Base-by-base conservation (phyloP, 1,284 basidiomycete species). In the Singerocomus inundabilis region DNA sequence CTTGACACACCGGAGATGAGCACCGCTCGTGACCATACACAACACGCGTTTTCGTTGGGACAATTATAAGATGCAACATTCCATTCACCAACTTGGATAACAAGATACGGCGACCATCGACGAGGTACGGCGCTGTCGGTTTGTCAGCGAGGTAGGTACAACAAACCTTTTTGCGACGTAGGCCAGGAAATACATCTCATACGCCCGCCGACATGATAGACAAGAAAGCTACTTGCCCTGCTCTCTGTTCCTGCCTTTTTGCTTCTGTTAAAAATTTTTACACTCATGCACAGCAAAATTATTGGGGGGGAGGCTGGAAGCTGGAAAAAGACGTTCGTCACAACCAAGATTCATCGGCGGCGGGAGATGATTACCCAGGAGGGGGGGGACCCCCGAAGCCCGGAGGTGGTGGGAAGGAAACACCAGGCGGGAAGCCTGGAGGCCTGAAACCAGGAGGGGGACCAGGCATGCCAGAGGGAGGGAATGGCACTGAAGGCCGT, bases 361-460 rank as follows among this genome's bases (percentile, higher is more conserved):
- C 50, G 25, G 34, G 35, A 38, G 52, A 40, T 28, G 70, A 81
- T 74, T 70, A 94, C 91, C 92, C 91, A 66, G 91, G 90, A 60
- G 78, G 77, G 64, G 91, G 90, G 55, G 88, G 87, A 6, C 85
- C 88, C 54, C 73, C 79, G 65, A 90, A 90, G 9, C 88, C 88
- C 46, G 87, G 85, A 46, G 88, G 86, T 37, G 89, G 87, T 46
- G 84, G 81, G 76, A 92, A 90, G 32, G 83, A 81, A 79, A 85
- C 84, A 62, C 79, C 78, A 41, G 88, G 85, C 54, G 87, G 85
- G 77, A 92, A 89, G 30, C 88, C 87, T 53, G 87, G 88, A 18
- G 88, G 88, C 51, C 88, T 77, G 79, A 93, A 92, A 51, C 89
- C 89, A 52, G 89, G 89, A 39, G 88, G 88, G 55, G 85, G 82